Conservation (phyloP, 2,329 filamentous ascomycete genomes). For the Chalaropsis thielavioides region DNA sequence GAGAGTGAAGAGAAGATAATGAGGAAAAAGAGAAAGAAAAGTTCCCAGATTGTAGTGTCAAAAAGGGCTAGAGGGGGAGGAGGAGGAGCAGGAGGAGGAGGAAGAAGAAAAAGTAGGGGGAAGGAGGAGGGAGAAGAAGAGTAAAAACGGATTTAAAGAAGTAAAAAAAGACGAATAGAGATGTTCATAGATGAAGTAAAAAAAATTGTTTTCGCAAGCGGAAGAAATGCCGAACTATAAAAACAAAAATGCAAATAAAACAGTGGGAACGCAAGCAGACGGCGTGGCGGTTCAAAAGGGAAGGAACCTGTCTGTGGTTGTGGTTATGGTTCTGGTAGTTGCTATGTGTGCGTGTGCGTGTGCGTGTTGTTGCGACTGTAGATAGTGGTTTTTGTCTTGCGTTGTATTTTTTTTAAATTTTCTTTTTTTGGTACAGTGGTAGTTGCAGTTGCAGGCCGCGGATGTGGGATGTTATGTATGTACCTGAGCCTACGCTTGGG, state of each 20-base stretch:
- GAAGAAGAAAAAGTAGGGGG: background rate
- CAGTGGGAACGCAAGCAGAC: background rate
- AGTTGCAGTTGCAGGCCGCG: background rate
- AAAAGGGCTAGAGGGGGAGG: background rate
- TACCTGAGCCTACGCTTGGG: background rate
- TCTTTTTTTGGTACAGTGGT: background rate
- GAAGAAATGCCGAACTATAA: background rate
- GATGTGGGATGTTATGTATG: background rate
- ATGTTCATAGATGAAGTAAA: too few species aligned
- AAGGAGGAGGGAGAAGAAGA: background rate
- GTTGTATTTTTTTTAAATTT: background rate
- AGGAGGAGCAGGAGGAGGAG: background rate
- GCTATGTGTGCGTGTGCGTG: too few species aligned
- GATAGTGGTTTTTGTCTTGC: too few species aligned
- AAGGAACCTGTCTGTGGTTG: too few species aligned
- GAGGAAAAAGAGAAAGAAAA: background rate
- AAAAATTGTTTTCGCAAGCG: too few species aligned
- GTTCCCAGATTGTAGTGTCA: background rate
- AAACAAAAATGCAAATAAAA: background rate
- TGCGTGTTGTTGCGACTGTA: background rate
- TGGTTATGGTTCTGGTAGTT: too few species aligned
- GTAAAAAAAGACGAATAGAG: slow-evolving; percentile 3
- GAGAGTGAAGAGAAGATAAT: background rate
- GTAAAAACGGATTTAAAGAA: background rate
- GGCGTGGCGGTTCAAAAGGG: too few species aligned